Percentiles rank a stretch among this genome's conserved stretches.
These are phyloP conservation scores for Monosporascus sp. DNA, from an alignment of 2,329 filamentous ascomycete species.

Conservation along the genomic window DNA sequence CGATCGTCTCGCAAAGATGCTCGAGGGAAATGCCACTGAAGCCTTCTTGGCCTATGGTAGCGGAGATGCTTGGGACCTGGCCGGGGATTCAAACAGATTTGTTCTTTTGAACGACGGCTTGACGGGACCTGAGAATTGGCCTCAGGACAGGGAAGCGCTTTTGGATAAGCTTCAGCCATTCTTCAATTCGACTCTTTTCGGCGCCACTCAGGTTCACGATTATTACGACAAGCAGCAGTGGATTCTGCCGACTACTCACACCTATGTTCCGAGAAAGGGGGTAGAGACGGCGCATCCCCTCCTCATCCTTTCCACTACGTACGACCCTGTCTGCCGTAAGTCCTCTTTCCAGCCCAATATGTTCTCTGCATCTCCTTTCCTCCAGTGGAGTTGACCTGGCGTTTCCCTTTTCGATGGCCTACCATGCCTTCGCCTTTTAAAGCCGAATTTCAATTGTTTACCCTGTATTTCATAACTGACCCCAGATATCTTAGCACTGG, in stretches of 20 bases:
- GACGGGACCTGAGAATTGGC: conserved; percentile 28
- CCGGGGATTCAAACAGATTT: conserved; percentile 24
- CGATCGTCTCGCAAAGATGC: conserved; percentile 27
- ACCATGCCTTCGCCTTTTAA: too few relatives aligned
- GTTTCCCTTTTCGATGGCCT: too few relatives aligned
- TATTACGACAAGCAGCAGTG: conserved; percentile 28
- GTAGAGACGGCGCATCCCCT: conserved; percentile 45
- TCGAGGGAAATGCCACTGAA: conserved; percentile 36
- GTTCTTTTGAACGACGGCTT: conserved; percentile 27
- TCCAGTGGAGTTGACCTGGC: too few relatives aligned
- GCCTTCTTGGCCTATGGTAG: conserved; percentile 31
- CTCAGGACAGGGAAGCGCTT: conserved; percentile 25
- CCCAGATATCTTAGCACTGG: conserved; percentile 20
- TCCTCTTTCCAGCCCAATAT: conserved; percentile 4
- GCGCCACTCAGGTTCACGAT: conserved; percentile 15
- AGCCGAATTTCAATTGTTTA: background rate
- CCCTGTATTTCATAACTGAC: background rate
- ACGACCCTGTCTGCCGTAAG: conserved; percentile 51
- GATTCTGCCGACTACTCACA: conserved; percentile 24
- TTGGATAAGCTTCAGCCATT: conserved; percentile 30
- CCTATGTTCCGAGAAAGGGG: conserved; percentile 19
- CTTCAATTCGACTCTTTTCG: conserved; percentile 29
- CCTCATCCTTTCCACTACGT: conserved; percentile 49
- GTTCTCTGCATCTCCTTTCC: too few relatives aligned
- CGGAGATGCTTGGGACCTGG: conserved; percentile 7